Percentiles rank a stretch among this genome's conserved stretches.
These are phyloP conservation scores for Termitomyces sp. DNA, from an alignment of 768 basidiomycete genomes.

Conservation along the genomic window DNA sequence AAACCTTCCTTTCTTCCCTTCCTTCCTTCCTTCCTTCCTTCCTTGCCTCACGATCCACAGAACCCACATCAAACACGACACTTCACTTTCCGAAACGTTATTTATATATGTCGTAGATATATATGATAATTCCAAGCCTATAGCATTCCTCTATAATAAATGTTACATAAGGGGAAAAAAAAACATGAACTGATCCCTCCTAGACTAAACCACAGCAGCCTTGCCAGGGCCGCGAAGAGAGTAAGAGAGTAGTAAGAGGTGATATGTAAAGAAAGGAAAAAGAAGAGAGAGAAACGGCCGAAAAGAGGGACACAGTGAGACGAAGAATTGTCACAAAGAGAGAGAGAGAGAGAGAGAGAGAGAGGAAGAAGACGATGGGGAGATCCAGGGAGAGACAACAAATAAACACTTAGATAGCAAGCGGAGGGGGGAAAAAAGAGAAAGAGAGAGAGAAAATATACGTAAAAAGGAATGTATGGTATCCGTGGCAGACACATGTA, in stretches of 20 bases:
- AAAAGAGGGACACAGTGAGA: slow-evolving; percentile 18
- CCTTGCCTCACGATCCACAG: no score
- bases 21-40: no score
- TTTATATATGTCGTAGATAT: neutral
- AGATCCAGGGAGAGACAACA: slow-evolving; percentile 14
- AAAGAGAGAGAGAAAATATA: neutral
- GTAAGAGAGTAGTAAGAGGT: slow-evolving; percentile 6
- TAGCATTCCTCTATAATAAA: slow-evolving; percentile 38
- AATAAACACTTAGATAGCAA: slow-evolving; percentile 29
- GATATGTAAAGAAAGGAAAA: no score
- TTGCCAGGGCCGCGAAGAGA: neutral
- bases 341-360: slow-evolving; percentile 11
- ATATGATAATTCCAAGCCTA: slow-evolving; percentile 21
- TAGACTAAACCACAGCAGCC: slow-evolving; percentile 20
- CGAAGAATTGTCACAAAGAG: slow-evolving; percentile 8
- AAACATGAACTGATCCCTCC: slow-evolving; percentile 27
- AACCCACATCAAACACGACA: no score
- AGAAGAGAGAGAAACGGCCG: slow-evolving; percentile 6
- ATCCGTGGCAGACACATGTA: no score
- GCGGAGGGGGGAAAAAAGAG: slow-evolving; percentile 3
- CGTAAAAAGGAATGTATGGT: no score
- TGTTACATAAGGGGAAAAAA: slow-evolving; percentile 26
- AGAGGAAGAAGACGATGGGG: no score
- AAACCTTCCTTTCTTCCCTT: no score
- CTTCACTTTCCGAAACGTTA: neutral